Base-by-base conservation (phyloP, 1,139 yeast species). In the Scheffersomyces parashehatae region DNA sequence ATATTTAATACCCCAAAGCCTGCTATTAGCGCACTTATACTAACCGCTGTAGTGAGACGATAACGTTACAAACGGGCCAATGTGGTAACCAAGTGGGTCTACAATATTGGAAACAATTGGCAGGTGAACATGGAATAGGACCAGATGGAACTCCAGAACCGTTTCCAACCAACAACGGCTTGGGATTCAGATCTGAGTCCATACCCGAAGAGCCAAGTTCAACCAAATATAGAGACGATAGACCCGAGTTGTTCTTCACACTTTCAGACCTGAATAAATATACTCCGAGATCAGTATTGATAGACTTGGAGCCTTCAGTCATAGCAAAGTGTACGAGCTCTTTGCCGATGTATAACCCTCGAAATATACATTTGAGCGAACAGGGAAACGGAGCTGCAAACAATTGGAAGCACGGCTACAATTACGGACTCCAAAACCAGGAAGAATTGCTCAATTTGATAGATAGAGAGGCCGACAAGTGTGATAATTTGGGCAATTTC, bases 31-130 rank as follows among this genome's bases (percentile, higher is more conserved):
- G 26, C 26, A 5, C 26, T 20, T 14, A 26, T 59, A 64, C 75
- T 67, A 68, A 70, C 73, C n/a, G 28, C n/a, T 28, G 28, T 39
- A 67, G 75, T 3, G 73, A 67, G 54, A 70, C 75, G 3, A 61
- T 75, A 11, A 71, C 78, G 11, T 54, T 75, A 29, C 80, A 74
- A 53, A 70, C 72, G 43, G 90, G 97, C 28, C 99, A 93, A 67
- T 95, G 99, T 68, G 99, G 99, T 42, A 93, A 93, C 65, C 99
- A 93, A 62, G 85, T 93, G 1, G 98, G 98, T 15, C 81, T 88
- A 43, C 88, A 88, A 61, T 93, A 91, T 62, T 93, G 99, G 99
- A 79, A 83, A 40, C 97, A 90, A 64, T 67, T 93, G 45, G 88
- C 96, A 39, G 66, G 73, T 33, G 99, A 93, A 57, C 99, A 93